Evolutionary conservation across 2,329 filamentous ascomycete species (phyloP).

Genomic region (Fusarium brachygibbosum): DNA sequence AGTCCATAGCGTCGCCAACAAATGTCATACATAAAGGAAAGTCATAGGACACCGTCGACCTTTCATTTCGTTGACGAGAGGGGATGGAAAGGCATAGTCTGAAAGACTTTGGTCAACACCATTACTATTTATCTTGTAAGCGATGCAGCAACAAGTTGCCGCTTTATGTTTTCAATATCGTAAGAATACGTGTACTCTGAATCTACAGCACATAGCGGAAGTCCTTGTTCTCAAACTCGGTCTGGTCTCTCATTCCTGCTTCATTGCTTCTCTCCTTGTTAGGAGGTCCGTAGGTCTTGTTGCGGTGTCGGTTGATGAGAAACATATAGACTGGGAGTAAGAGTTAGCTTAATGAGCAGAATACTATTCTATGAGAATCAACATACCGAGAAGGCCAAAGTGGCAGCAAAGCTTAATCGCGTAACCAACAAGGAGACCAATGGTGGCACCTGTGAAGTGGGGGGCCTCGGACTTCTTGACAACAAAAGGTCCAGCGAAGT

Average conservation of each 20-base stretch:
- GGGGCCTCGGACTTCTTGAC: constrained; percentile 12
- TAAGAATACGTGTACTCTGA: background rate
- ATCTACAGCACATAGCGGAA: constrained; percentile 20
- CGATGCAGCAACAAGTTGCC: no score
- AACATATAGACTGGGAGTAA: constrained; percentile 7
- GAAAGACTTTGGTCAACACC: no score
- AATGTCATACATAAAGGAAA: no score
- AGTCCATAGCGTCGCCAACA: no score
- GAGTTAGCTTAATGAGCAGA: background rate
- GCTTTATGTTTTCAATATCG: accelerated
- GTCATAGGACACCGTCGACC: no score
- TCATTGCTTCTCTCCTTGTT: constrained; percentile 30
- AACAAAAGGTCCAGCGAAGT: constrained; percentile 12
- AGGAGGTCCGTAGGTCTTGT: constrained; percentile 15
- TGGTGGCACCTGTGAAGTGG: constrained; percentile 8
- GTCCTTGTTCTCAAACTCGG: constrained; percentile 27
- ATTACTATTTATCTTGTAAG: no score
- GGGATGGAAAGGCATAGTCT: no score
- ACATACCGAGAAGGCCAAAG: constrained; percentile 10
- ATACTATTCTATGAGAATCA: no score
- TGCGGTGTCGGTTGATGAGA: constrained; percentile 14
- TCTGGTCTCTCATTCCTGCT: constrained; percentile 27
- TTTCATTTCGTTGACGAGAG: no score
- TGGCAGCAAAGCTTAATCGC: constrained; percentile 12
- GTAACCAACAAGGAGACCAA: constrained; percentile 3